These are phyloP conservation scores for Termitomyces sp. DNA, from an alignment of 768 basidiomycete genomes.

Conservation along the genomic window DNA sequence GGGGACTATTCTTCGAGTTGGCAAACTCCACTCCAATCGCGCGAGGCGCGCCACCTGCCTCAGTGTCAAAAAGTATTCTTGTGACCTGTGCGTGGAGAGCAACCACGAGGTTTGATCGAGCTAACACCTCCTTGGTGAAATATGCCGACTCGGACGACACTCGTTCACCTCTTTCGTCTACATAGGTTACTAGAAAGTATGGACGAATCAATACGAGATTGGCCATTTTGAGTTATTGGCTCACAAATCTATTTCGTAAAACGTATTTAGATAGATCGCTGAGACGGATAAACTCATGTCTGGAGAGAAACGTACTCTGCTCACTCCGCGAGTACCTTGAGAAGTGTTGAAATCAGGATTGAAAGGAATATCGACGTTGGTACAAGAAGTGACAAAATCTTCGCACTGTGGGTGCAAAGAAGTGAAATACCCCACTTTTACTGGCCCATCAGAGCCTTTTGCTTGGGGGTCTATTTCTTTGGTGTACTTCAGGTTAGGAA, in stretches of 20 bases:
- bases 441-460: conserved; percentile 46
- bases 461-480: conserved; percentile 39
- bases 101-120: conserved; percentile 56
- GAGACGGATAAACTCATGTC: neutral
- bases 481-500: conserved; percentile 39
- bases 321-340: conserved; percentile 48
- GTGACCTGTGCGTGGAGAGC: conserved; percentile 48
- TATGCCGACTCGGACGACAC: conserved; percentile 61
- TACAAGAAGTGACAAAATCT: conserved; percentile 48
- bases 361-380: conserved; percentile 44
- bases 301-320: conserved; percentile 34
- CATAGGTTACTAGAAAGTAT: conserved; percentile 52
- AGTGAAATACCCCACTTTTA: conserved; percentile 47
- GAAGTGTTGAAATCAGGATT: conserved; percentile 53
- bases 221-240: neutral
- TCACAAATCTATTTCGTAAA: conserved; percentile 22
- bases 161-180: conserved; percentile 42
- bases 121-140: conserved; percentile 52
- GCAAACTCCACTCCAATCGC: conserved; percentile 57
- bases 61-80: conserved; percentile 39
- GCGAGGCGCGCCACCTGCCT: conserved; percentile 24
- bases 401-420: conserved; percentile 29
- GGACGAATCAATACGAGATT: neutral
- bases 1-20: conserved; percentile 23
- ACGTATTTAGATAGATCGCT: neutral